Percentiles rank a stretch among this genome's conserved stretches.
phyloP scores from a whole-genome alignment of 1,139 yeast genomes.

The Candida pseudoviswanathii region DNA sequence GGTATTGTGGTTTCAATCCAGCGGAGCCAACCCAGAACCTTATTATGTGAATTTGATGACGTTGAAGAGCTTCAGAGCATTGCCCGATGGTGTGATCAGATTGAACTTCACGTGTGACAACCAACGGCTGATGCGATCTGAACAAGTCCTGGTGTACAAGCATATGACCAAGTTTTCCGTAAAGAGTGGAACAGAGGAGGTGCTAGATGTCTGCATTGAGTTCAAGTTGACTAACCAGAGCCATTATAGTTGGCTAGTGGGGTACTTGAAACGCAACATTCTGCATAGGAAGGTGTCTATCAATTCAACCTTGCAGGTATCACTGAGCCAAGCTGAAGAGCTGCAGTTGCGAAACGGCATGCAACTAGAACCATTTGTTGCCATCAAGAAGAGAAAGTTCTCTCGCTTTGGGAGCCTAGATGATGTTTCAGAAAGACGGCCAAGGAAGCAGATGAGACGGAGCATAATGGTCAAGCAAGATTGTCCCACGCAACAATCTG shows the following conservation, averaged over 20 bases:
- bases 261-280: slow-evolving; percentile 8
- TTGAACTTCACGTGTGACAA: slow-evolving; percentile 14
- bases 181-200: slow-evolving; percentile 7
- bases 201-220: slow-evolving; percentile 10
- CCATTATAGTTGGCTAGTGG: slow-evolving; percentile 14
- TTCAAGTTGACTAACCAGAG: slow-evolving; percentile 8
- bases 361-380: not conserved
- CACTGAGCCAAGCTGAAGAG: slow-evolving; percentile 1
- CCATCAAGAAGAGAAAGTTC: not conserved
- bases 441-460: not conserved
- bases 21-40: slow-evolving; percentile 7
- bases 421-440: not conserved
- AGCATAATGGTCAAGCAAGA: not conserved
- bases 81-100: slow-evolving; percentile 14
- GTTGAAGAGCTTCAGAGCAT: slow-evolving; percentile 12
- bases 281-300: slow-evolving; percentile 8
- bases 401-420: not conserved
- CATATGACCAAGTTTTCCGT: slow-evolving; percentile 15
- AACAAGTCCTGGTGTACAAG: slow-evolving; percentile 1
- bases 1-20: slow-evolving; percentile 17
- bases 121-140: slow-evolving; percentile 12
- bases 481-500: not conserved
- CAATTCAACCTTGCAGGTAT: slow-evolving; percentile 7
- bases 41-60: slow-evolving; percentile 18
- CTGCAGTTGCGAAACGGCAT: not conserved